Evolutionary conservation across 73 alveolate species (phyloP), one percentile per base, ranked within the genome.

Genomic region (Paramecium bursaria): DNA sequence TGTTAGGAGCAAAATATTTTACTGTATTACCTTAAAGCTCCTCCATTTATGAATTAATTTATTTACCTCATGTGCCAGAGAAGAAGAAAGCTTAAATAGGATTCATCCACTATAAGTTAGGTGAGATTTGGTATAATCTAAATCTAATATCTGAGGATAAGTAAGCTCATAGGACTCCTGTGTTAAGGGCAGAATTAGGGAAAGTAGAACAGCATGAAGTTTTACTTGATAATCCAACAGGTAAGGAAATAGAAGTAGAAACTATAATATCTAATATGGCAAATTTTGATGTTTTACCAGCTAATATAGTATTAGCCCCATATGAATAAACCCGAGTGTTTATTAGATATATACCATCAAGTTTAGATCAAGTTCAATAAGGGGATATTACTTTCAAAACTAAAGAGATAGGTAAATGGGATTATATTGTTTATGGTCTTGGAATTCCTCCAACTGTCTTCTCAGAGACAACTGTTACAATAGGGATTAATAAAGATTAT

Each of bases 121-220:
- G 99, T 2, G 99, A 97, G 77, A 94, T 97, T 86, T 92, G 98
- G 96, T 97, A 97, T 86, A 96, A 95, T 73, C 90, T 97, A 52
- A 92, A 91, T 46, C 88, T 97, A 67, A 80, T 79, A 35, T 95
- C 98, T 23, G 98, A 95, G 75, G 99, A 96, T 31, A 92, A 92
- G 31, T 95, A 97, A 11, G 86, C 94, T 33, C 86, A 91, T 3
- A 90, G 94, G 39, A 85, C 94, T 13, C 97, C 94, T 22, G 74
- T 92, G 31, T 88, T 95, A 17, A 96, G 94, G 57, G 93, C 98
- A 46, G 99, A 97, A 74, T 91, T 97, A 19, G 99, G 99, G 0
- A 97, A 95, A 85, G 94, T 90, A 30, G 97, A 87, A 22, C 90
- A 94, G 53, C 96, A 95, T 74, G 92, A 88, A 50, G 88, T 95